Evolutionary conservation across 2,329 filamentous ascomycete genomes (phyloP).

Genomic region (Aspergillus caelatus): DNA sequence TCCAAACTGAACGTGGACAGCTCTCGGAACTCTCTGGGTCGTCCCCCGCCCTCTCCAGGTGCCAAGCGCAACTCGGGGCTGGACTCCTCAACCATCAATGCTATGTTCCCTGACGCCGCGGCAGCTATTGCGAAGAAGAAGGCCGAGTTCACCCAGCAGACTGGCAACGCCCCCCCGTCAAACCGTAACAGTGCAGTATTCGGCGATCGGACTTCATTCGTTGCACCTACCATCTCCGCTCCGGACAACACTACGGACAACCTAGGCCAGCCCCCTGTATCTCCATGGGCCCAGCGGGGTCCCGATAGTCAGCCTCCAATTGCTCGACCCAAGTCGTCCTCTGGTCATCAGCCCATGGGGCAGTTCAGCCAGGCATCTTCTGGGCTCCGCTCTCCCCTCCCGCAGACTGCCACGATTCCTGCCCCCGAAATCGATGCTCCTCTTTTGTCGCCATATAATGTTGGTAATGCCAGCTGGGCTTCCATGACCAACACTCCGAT

Average conservation of each 20-base stretch:
- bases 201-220: conserved; percentile 74
- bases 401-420: conserved; percentile 80
- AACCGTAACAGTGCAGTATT: conserved; percentile 88
- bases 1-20: conserved; percentile 88
- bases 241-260: conserved; percentile 65
- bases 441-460: conserved; percentile 76
- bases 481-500: conserved; percentile 98
- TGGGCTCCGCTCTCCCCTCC: conserved; percentile 78
- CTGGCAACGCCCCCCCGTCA: conserved; percentile 83
- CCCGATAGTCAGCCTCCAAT: conserved; percentile 56
- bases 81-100: conserved; percentile 90
- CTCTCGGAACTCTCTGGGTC: conserved; percentile 81
- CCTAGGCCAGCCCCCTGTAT: conserved; percentile 67
- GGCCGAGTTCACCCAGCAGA: conserved; percentile 94
- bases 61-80: conserved; percentile 94
- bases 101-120: conserved; percentile 98
- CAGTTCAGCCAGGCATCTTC: conserved; percentile 87
- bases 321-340: conserved; percentile 74
- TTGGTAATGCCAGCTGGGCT: conserved; percentile 90
- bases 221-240: conserved; percentile 73
- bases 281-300: conserved; percentile 72
- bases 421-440: conserved; percentile 77
- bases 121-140: conserved; percentile 98
- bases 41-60: conserved; percentile 74
- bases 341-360: conserved; percentile 80